Evolutionary conservation across 2,329 filamentous ascomycete genomes (phyloP), one percentile per base, ranked within the genome.

Genomic region (Karstenula rhodostoma): DNA sequence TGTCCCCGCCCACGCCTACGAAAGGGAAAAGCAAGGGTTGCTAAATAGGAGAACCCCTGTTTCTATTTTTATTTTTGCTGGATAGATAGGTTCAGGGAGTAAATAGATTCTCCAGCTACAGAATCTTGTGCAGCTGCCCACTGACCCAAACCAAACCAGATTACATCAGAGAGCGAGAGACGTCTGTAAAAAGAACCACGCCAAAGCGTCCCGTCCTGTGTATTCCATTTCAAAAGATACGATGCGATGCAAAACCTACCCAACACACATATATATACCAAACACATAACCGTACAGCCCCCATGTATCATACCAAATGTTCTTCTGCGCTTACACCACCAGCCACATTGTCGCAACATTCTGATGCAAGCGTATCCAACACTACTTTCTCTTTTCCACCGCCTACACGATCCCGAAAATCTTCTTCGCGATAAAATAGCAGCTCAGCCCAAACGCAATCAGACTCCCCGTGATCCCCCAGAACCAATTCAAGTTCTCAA

Each of bases 391-490:
- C 17, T 2, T 37, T n/a, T n/a, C n/a, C n/a, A n/a, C n/a, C n/a
- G n/a, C 35, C 61, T 53, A 78, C 17, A 78, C 73, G 48, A 78
- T 77, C 0, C 72, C 73, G 53, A 76, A 78, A 13, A 78, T 68
- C 88, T 90, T 86, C 83, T 95, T 96, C 19, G 93, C 93, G 66
- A 94, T 89, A 73, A 89, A 81, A 74, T 90, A 97, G 73, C 94
- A 96, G 5, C 84, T 85, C 29, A 94, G 73, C 0, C 93, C 95
- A 78, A 98, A 98, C 19, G 87, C 75, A 2, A 96, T 59, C 48
- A 98, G 78, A 0, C 91, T 91, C 1, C 83, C 90, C 0, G 93
- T 95, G 71, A 90, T 82, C 58, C 75, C 76, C 73, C 80, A 83
- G 73, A 85, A 84, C 82, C 82, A 83, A 22, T 72, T 78, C 53